Percentiles rank a stretch among this genome's conserved stretches.
phyloP scores from a whole-genome alignment of 1,284 basidiomycete genomes.

The Tylopilus sp. region DNA sequence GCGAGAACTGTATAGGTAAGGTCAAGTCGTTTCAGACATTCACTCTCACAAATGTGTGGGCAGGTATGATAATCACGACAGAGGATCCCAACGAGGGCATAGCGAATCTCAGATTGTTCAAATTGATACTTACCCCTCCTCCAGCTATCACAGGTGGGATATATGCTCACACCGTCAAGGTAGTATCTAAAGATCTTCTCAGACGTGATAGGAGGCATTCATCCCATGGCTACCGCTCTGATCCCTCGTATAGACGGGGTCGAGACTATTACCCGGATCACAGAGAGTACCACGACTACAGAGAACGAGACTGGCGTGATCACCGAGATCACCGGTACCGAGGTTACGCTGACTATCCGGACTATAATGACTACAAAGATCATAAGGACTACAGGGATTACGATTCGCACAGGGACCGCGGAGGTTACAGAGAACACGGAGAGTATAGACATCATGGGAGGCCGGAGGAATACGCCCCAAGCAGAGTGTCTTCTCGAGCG shows the following conservation, averaged over 20 bases:
- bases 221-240: slow-evolving; percentile 22
- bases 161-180: slow-evolving; percentile 1
- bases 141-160: slow-evolving; percentile 19
- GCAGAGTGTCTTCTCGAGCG: slow-evolving; percentile 26
- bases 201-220: slow-evolving; percentile 29
- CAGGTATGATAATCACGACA: slow-evolving; percentile 30
- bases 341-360: slow-evolving; percentile 19
- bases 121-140: slow-evolving; percentile 25
- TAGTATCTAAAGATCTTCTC: slow-evolving; percentile 7
- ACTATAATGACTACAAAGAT: slow-evolving; percentile 12
- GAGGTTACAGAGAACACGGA: slow-evolving; percentile 21
- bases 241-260: slow-evolving; percentile 23
- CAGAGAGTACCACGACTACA: slow-evolving; percentile 22
- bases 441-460: slow-evolving; percentile 19
- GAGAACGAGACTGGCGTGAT: slow-evolving; percentile 21
- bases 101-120: slow-evolving; percentile 28
- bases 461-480: slow-evolving; percentile 20
- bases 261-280: slow-evolving; percentile 22
- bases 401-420: slow-evolving; percentile 13
- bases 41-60: slow-evolving; percentile 7
- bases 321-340: slow-evolving; percentile 24
- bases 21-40: not conserved
- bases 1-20: slow-evolving; percentile 45
- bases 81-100: slow-evolving; percentile 24
- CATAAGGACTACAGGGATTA: slow-evolving; percentile 4